A percentile compares a stretch with the other conserved stretches of the same genome.
These are phyloP conservation scores for Cenchrus americanus DNA, from an alignment of 176 grass and related monocot species.

Conservation along the genomic window DNA sequence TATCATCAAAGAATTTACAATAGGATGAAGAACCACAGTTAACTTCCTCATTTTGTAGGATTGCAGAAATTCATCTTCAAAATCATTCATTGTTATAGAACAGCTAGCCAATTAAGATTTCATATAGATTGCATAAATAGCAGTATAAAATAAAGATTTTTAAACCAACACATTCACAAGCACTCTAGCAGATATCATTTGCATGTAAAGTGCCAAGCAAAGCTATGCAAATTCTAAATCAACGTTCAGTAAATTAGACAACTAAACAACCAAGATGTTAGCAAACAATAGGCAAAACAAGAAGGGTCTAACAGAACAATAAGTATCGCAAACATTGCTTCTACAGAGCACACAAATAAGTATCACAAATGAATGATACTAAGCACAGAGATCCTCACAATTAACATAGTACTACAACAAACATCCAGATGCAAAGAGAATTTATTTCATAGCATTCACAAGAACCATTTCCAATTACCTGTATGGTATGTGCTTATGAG, in stretches of 20 bases:
- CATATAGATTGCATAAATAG: slow-evolving; percentile 12
- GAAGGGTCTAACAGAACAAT: slow-evolving; percentile 6
- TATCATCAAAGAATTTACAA: background rate
- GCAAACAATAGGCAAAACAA: slow-evolving; percentile 11
- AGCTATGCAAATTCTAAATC: slow-evolving; percentile 23
- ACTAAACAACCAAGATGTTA: slow-evolving; percentile 12
- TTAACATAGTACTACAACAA: slow-evolving; percentile 28
- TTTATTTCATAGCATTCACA: slow-evolving; percentile 17
- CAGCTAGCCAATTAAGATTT: background rate
- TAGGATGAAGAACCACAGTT: background rate
- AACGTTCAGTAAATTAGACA: slow-evolving; percentile 19
- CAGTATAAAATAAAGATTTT: slow-evolving; percentile 1
- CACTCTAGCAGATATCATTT: slow-evolving; percentile 27
- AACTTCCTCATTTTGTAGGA: background rate
- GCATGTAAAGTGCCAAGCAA: background rate
- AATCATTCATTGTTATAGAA: background rate
- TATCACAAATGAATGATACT: background rate
- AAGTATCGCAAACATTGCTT: background rate
- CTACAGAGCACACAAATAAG: background rate
- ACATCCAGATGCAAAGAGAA: slow-evolving; percentile 1
- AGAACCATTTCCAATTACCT: slow-evolving; percentile 46
- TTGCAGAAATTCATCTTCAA: background rate
- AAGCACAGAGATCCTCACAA: background rate
- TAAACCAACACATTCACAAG: slow-evolving; percentile 20
- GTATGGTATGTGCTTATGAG: slow-evolving; percentile 78